Evolutionary conservation across 495 filamentous ascomycete species (phyloP), one percentile per base, ranked within the genome.

Genomic region (Cetradonia linearis): DNA sequence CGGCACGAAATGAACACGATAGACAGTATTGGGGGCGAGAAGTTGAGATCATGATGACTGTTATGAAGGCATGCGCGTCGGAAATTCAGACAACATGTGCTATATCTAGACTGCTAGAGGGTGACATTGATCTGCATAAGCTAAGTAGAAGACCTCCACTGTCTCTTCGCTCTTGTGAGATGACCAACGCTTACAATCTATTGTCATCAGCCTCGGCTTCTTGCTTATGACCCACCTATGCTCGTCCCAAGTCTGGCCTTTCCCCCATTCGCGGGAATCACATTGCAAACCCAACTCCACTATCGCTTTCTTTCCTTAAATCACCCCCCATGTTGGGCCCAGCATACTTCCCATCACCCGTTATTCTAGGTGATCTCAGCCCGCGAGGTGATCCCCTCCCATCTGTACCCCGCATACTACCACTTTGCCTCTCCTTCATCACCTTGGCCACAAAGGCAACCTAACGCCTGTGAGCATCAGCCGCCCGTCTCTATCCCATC

Each of bases 1-100:
- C 64, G 75, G 72, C 58, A 56, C 70, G 56, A 74, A 76, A 64
- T 74, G 72, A 57, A 59, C 59, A 30, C 59, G 4, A 5, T 60
- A 42, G 25, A 18, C 5, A 30, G 8, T 23, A 25, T 23, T 46
- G 10, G 42, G 25, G 13, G 20, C n/a, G 11, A 46, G 25, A 46
- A 44, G 18, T 3, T 9, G 40, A 3, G 25, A 27, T 2, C 34
- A 31, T 63, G 31, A 60, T 37, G 8, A 37, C 7, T 25, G 9
- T 34, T 40, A 31, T 7, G 36, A 38, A 18, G 27, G 23, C 16
- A 23, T 0, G 20, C 30, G 8, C 8, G 6, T 25, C 23, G 28
- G 23, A 20, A 42, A 20, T 40, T 2, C 20, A 27, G 33, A 49
- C 25, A 31, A 20, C 18, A 52, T 8, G 28, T 16, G 23, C 10